Evolutionary conservation across 2,329 filamentous ascomycete species (phyloP), one percentile per base, ranked within the genome.

Genomic region (Colletotrichum godetiae): DNA sequence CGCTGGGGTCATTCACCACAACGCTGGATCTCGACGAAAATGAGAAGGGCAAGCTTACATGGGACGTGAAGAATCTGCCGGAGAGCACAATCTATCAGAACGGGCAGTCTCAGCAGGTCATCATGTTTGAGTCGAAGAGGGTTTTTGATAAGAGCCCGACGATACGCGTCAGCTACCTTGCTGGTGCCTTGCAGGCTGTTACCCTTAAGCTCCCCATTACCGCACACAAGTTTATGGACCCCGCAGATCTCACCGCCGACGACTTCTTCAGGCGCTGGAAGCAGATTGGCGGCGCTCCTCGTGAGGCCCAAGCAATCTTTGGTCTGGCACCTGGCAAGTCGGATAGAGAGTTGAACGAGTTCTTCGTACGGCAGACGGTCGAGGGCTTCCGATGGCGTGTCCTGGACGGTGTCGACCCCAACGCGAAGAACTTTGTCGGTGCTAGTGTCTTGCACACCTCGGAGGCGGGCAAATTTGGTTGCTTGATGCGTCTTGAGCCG

Each of bases 201-300:
- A 99, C 97, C 0, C 86, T 99, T 53, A 96, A 97, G 82, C 88
- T 99, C 5, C 97, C 97, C 0, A 90, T 99, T 4, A 87, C 94
- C 0, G 90, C 96, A 67, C 96, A 98, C 84, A 98, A 98, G 81
- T 99, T 98, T 80, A 98, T 98, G 95, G 95, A 98, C 75, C 91
- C 94, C 0, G 95, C 97, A 0, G 93, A 97, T 69, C 87, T 99
- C 52, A 90, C 90, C 7, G 91, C 93, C 0, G 97, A 99, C 65
- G 97, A 99, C 80, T 99, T 98, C 84, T 99, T 99, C 90, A 98
- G 97, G 87, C 89, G 97, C 64, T 99, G 97, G 97, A 97, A 98
- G 87, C 97, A 99, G 84, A 98, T 99, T 78, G 97, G 97, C 13
- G 95, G 94, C 5, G 91, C 91, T 1, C 92, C 95, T 1, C 90